A percentile compares a stretch with the other conserved stretches of the same genome.
Evolutionary conservation across 2,329 filamentous ascomycete genomes (phyloP).

Genomic region (Talaromyces pinophilus): DNA sequence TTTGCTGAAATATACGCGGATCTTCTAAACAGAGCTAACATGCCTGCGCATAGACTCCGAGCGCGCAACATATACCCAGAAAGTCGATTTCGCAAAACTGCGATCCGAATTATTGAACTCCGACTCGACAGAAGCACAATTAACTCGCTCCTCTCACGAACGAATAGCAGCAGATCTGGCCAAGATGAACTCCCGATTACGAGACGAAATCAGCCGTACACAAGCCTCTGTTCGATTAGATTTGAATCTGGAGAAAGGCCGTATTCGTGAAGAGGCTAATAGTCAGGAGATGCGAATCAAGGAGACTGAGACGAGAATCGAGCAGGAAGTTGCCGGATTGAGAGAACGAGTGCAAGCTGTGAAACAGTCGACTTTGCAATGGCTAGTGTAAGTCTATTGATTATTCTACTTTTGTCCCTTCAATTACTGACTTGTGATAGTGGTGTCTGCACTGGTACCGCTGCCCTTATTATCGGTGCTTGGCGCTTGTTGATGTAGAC

Average conservation of each 20-base stretch:
- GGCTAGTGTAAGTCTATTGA: constrained; percentile 79
- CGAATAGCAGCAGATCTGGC: constrained; percentile 90
- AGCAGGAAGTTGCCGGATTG: constrained; percentile 91
- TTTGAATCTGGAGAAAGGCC: constrained; percentile 92
- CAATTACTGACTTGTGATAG: constrained; percentile 30
- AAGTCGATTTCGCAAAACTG: constrained; percentile 97
- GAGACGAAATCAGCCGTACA: constrained; percentile 91
- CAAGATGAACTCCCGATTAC: constrained; percentile 83
- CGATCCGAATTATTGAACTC: constrained; percentile 90
- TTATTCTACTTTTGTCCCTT: constrained; percentile 36
- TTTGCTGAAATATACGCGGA: background rate
- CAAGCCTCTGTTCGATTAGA: constrained; percentile 91
- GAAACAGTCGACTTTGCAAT: constrained; percentile 97
- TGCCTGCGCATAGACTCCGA: constrained; percentile 46
- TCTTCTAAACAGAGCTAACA: background rate
- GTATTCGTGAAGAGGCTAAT: constrained; percentile 94
- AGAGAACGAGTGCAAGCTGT: constrained; percentile 92
- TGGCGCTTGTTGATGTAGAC: constrained; percentile 60
- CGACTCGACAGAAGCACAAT: constrained; percentile 85
- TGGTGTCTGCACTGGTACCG: constrained; percentile 62
- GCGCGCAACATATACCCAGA: constrained; percentile 68
- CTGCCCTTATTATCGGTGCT: constrained; percentile 61
- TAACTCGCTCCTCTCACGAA: constrained; percentile 88
- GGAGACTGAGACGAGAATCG: constrained; percentile 97
- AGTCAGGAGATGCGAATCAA: constrained; percentile 97